Evolutionary conservation across 2,329 filamentous ascomycete species (phyloP).

Genomic region (Allantophomopsis cytisporea): DNA sequence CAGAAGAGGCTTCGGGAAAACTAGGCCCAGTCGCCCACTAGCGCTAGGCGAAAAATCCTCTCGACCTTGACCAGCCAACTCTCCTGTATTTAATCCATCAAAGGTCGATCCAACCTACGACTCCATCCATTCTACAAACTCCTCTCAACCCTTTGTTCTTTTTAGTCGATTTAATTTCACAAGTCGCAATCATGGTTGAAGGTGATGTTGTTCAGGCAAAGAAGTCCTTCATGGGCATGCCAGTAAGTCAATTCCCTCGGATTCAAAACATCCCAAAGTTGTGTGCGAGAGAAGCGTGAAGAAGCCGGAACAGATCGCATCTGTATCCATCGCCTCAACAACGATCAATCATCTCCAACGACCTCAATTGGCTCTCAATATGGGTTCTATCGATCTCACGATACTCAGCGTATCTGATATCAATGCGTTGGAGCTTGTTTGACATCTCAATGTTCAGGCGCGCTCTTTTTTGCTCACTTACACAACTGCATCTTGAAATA

Average conservation of each 20-base stretch:
- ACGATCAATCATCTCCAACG: conserved; percentile 10
- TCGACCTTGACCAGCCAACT: conserved; percentile 3
- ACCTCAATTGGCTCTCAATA: conserved; percentile 10
- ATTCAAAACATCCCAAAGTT: not conserved
- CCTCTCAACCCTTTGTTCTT: conserved; percentile 43
- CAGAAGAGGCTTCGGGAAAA: not conserved
- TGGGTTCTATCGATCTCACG: not conserved
- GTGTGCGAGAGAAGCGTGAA: not conserved
- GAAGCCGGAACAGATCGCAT: conserved; percentile 1
- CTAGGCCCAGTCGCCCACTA: conserved; percentile 1
- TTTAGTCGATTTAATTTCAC: conserved; percentile 25
- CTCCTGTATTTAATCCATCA: conserved; percentile 7
- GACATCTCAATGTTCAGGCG: not conserved
- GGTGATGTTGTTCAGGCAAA: conserved; percentile 21
- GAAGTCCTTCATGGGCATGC: conserved; percentile 52
- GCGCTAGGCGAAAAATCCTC: not conserved
- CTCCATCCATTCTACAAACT: conserved; percentile 25
- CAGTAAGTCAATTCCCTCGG: conserved; percentile 33
- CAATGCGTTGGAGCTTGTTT: not conserved
- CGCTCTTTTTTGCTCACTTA: not conserved
- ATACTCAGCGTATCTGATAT: no score
- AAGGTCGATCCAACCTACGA: not conserved
- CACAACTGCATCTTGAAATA: no score
- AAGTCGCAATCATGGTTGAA: conserved; percentile 14
- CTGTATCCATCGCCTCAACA: conserved; percentile 7